Percentiles rank a stretch among this genome's conserved stretches.
phyloP scores from a whole-genome alignment of 768 basidiomycete genomes.

The Sporobolomyces roseus region DNA sequence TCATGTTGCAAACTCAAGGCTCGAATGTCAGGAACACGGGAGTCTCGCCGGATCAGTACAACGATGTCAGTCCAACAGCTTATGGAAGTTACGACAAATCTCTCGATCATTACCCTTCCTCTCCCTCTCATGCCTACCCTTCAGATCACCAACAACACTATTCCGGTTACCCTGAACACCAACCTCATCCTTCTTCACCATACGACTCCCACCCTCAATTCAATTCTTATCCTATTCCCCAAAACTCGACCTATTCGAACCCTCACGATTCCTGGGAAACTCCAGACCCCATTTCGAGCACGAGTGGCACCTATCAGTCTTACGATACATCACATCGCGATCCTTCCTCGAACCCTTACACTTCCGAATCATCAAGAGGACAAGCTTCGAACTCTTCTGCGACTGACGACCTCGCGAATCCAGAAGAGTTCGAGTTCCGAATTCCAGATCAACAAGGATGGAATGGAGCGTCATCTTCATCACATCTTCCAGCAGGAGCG shows the following conservation, averaged over 20 bases:
- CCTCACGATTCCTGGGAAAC: conserved; percentile 7
- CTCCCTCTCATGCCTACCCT: background rate
- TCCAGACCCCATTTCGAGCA: too few species aligned
- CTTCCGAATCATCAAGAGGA: background rate
- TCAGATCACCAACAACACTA: background rate
- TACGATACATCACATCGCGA: background rate
- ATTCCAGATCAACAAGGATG: background rate
- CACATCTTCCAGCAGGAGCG: background rate
- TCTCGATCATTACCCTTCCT: conserved; percentile 12
- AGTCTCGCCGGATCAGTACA: background rate
- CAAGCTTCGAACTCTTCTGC: conserved; percentile 11
- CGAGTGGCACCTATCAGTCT: background rate
- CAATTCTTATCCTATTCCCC: background rate
- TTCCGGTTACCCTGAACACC: background rate
- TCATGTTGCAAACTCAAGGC: conserved; percentile 21
- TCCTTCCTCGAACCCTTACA: background rate
- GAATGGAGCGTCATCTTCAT: background rate
- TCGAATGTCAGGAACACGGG: conserved; percentile 7
- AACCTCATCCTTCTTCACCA: background rate
- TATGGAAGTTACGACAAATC: conserved; percentile 24
- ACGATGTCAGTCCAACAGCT: conserved; percentile 12
- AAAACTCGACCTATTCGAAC: background rate
- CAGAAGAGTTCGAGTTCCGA: conserved; percentile 33
- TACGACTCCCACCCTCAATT: background rate
- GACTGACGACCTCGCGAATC: conserved; percentile 31